Evolutionary conservation across 345 rosid genomes (phyloP).

Genomic region (Gossypium longicalyx): DNA sequence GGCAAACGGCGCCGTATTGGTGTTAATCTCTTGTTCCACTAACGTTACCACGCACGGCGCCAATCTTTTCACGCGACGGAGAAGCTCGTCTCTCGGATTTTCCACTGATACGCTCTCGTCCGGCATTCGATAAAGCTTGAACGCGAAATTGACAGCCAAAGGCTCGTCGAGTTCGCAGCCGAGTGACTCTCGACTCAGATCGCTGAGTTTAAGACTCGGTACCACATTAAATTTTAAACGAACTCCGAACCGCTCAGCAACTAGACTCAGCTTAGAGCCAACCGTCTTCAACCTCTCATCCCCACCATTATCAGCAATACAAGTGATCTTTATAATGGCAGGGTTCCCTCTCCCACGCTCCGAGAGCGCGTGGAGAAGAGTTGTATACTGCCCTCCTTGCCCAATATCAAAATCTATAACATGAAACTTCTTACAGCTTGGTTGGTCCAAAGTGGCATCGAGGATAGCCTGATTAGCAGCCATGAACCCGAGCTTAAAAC

Average conservation of each 20-base stretch:
- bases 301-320: background rate
- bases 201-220: background rate
- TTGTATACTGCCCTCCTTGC: background rate
- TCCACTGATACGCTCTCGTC: background rate
- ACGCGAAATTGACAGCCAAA: background rate
- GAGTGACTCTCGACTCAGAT: background rate
- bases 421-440: background rate
- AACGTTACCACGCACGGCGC: background rate
- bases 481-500: constrained; percentile 1
- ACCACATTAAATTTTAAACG: background rate
- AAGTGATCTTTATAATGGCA: background rate
- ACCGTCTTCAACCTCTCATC: background rate
- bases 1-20: background rate
- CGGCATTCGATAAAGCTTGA: background rate
- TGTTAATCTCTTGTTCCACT: background rate
- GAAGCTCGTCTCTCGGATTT: constrained; percentile 2
- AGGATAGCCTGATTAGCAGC: constrained; percentile 4
- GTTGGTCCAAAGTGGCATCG: background rate
- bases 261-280: background rate
- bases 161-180: background rate
- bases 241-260: background rate
- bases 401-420: background rate
- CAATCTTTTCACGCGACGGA: background rate
- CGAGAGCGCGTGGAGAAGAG: background rate
- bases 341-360: background rate